Conservation (phyloP, 192 early-diverging fungal genomes). For the Linnemannia exigua region DNA sequence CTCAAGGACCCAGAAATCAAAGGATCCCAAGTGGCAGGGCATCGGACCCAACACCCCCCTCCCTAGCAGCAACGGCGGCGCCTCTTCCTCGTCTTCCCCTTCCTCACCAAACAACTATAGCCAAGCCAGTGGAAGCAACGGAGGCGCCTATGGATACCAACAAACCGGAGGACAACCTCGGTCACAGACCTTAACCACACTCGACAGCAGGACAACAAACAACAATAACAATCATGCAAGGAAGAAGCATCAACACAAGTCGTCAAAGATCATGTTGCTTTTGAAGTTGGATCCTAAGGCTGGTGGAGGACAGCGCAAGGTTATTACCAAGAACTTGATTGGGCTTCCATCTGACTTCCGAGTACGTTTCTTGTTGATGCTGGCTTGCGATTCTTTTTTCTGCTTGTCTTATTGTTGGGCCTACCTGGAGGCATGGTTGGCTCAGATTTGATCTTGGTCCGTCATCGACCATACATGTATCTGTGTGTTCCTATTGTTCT, state of each 20-base stretch:
- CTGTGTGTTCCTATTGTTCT: background rate
- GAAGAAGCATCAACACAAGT: background rate
- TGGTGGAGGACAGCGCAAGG: constrained; percentile 26
- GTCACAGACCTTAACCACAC: constrained; percentile 16
- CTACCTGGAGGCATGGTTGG: background rate
- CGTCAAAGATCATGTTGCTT: constrained; percentile 43
- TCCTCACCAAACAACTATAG: constrained; percentile 6
- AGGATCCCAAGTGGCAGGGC: constrained; percentile 53
- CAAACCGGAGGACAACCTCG: constrained; percentile 4
- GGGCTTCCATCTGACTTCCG: constrained; percentile 52
- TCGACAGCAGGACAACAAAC: constrained; percentile 13
- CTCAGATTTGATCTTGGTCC: background rate
- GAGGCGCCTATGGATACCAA: constrained; percentile 4
- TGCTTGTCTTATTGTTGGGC: too few relatives aligned
- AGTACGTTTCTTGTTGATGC: constrained; percentile 10
- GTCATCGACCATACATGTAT: background rate
- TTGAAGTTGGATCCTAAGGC: constrained; percentile 51
- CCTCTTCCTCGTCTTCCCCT: background rate
- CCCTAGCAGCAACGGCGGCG: background rate
- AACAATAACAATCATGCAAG: background rate
- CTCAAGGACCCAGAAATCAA: constrained; percentile 35
- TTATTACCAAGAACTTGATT: constrained; percentile 52
- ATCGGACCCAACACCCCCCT: constrained; percentile 54
- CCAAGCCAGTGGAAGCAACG: background rate
- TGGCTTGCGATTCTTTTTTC: background rate